Base-by-base conservation (phyloP, 2,329 filamentous ascomycete genomes). In the Arthrobotrys megalospora region DNA sequence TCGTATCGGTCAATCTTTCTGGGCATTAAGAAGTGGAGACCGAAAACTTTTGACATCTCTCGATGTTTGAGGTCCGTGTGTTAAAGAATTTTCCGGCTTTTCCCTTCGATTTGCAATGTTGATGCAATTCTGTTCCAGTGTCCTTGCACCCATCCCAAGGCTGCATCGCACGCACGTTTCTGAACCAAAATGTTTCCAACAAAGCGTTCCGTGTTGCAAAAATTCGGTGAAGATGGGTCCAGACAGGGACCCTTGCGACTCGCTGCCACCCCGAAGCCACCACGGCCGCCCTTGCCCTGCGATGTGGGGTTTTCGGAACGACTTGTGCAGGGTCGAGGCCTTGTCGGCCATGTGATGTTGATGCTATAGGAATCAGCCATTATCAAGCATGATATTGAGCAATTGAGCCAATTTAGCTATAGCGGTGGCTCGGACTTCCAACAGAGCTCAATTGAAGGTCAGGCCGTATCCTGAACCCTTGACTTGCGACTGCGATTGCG, bases 341-440 rank as follows among this genome's bases (percentile, higher is more conserved):
- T 60, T 60, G 34, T 19, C 4, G 16, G 67, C 67, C 67, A 71
- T 71, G 67, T 71, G 67, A 71, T 47, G 45, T 62, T 50, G 38
- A 34, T 58, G 19, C 0, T 24, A 41, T 36, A 47, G 52, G 48
- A 19, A 53, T 66, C 64, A 68, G 50, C 34, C 48, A 60, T 60
- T 60, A 60, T 43, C 55, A 60, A 60, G 10, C 55, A 60, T 43
- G 55, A 28, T 11, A 32, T 41, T 21, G 24, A 50, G 52, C 38
- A 41, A 70, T 62, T 70, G 66, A 70, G 66, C 53, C 55, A 36
- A 71, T 48, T 63, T 71, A 53, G 55, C 32, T 48, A 53, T 71
- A 53, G 55, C 32, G 19, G 67, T 71, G 28, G 67, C 67, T 71
- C 55, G 55, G 67, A 53, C 67, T 70, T 62, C 19, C 11, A 19